Evolutionary conservation across 108 stramenopile species (phyloP), one percentile per base, ranked within the genome.

Genomic region (Cyclotella sp.): DNA sequence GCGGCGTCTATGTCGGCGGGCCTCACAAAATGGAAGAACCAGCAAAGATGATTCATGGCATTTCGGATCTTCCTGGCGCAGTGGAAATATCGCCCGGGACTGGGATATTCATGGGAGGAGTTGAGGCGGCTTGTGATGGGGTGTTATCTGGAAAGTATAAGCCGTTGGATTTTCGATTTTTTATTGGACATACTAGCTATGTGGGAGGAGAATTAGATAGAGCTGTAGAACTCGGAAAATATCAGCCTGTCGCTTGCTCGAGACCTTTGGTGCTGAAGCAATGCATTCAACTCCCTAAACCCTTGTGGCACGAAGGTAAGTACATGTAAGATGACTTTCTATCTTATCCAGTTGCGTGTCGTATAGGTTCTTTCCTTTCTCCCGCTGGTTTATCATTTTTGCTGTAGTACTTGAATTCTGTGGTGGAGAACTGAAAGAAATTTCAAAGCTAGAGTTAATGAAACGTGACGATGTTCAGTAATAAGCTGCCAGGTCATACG

Each of bases 121-220:
- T 92, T 12, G 89, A 90, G 26, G 91, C 89, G 0, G 95, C 95
- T 14, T 83, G 92, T 43, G 85, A 92, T 22, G 87, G 89, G 6
- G 90, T 95, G 9, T 43, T 92, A 24, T 58, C 69, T 3, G 95
- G 92, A 1, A 82, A 79, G 68, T 90, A 88, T 69, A 83, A 82
- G 39, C 87, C 95, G 11, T 69, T 89, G 78, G 92, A 95, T 58
- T 95, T 93, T 70, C 86, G 92, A 6, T 95, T 95, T 72, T 92
- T 95, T 63, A 81, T 93, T 29, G 95, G 95, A 22, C 87, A 91
- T 61, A 45, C 76, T 12, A 90, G 75, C 46, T 70, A 80, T 16
- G 77, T 82, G 21, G 69, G 75, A 9, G 70, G 80, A 39, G 68
- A 77, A 41, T 71, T 95, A 55, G 86, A 90, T 46, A 72, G 82